Conservation (phyloP, 139 green algal genomes). For the Volvox reticuliferus region DNA sequence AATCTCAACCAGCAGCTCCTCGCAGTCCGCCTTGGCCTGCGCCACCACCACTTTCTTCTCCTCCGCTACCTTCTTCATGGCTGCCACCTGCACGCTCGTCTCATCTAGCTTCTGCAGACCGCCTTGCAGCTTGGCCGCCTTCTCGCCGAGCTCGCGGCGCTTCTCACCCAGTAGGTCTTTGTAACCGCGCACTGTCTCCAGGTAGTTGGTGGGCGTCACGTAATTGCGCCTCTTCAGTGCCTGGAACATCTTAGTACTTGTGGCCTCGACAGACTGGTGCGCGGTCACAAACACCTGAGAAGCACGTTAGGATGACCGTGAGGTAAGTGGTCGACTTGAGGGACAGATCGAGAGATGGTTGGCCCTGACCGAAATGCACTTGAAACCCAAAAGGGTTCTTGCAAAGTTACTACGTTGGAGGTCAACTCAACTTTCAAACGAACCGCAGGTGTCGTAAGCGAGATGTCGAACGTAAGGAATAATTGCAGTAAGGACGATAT, state of each 20-base stretch:
- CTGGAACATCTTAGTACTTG: conserved; percentile 68
- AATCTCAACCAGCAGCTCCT: conserved; percentile 92
- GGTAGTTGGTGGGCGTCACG: conserved; percentile 89
- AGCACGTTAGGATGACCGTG: background rate
- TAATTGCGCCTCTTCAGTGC: conserved; percentile 82
- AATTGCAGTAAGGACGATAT: too few species aligned
- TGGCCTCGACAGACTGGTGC: conserved; percentile 73
- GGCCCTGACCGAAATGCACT: too few species aligned
- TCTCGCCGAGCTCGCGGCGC: conserved; percentile 72
- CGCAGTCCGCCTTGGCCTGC: conserved; percentile 86
- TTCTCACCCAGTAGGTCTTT: conserved; percentile 80
- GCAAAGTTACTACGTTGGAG: too few species aligned
- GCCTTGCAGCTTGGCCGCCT: conserved; percentile 81
- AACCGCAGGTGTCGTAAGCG: too few species aligned
- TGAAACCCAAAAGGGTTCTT: too few species aligned
- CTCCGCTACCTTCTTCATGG: conserved; percentile 84
- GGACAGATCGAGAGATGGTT: too few species aligned
- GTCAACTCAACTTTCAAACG: too few species aligned
- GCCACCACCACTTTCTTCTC: conserved; percentile 86
- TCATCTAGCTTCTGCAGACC: conserved; percentile 88
- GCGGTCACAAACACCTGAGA: conserved; percentile 76
- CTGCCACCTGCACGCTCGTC: conserved; percentile 78
- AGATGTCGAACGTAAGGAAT: too few species aligned
- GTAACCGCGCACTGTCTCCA: conserved; percentile 84
- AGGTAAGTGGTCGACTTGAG: too few species aligned